Base-by-base conservation (phyloP, 2,329 filamentous ascomycete species). In the Colletotrichum spaethianum region DNA sequence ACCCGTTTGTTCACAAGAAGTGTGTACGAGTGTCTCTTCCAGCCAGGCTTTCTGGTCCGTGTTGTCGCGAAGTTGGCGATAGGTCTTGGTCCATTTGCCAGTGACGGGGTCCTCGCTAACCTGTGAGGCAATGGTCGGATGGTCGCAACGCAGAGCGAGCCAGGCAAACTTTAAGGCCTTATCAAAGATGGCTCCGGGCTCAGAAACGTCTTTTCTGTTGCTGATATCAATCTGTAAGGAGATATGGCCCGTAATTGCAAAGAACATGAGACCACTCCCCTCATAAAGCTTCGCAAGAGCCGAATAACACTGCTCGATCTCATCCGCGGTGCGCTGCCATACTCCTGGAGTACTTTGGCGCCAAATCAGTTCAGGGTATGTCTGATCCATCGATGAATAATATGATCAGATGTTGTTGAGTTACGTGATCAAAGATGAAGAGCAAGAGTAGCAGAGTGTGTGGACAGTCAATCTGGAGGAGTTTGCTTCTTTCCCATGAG, bases 281-380 rank as follows among this genome's bases (percentile, higher is more conserved):
- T 81, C 76, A 48, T 81, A 84, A 0, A 76, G 73, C 14, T 78
- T 80, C 0, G 78, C 78, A 12, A 85, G 72, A 0, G 80, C 75
- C 0, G 82, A 78, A 69, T 86, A 86, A 44, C 82, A 83, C 20
- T 81, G 73, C 64, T 86, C 83, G 0, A 79, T 77, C 67, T 86
- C 84, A 38, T 86, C 83, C 11, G 82, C 75, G n/a, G 76, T 76
- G 7, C 82, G 79, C 8, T 78, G 74, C 81, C 82, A 84, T 1
- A 76, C 38, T 5, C 78, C 77, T 4, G 79, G 75, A 0, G 53
- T 53, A 3, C 61, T 71, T n/a, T 80, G 73, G 0, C 64, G 74
- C 81, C 81, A 82, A 28, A 26, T 26, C 6, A 72, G 65, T 11
- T 72, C 59, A 20, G 65, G 65, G n/a, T 72, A 69, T 2, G 38